Conservation (phyloP, 2,329 filamentous ascomycete species). For the Alternaria consortialis region DNA sequence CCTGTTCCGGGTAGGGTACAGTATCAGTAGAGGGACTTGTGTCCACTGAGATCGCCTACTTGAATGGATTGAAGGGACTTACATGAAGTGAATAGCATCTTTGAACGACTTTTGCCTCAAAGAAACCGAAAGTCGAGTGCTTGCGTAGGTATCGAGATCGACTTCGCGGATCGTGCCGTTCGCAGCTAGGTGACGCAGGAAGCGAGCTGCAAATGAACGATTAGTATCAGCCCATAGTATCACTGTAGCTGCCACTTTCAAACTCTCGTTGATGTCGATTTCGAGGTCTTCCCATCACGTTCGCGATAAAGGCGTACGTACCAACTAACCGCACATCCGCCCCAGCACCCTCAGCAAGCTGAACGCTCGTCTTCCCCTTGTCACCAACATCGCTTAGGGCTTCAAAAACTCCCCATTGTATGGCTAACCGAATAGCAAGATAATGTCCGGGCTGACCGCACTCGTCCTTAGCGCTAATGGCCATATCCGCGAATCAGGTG, state of each 20-base stretch:
- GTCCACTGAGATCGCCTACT: background rate
- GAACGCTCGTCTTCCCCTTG: background rate
- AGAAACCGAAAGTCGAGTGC: conserved; percentile 19
- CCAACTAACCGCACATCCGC: background rate
- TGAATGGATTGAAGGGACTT: background rate
- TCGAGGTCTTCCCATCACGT: background rate
- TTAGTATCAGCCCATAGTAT: background rate
- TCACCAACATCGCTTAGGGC: conserved; percentile 11
- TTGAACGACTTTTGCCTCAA: conserved; percentile 17
- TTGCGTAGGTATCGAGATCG: conserved; percentile 13
- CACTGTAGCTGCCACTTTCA: background rate
- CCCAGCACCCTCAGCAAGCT: background rate
- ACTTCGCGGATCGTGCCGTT: conserved; percentile 16
- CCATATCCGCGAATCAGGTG: too few species aligned
- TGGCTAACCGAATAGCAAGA: conserved; percentile 17
- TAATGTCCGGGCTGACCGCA: conserved; percentile 15
- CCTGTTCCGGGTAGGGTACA: background rate
- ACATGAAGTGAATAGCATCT: conserved; percentile 8
- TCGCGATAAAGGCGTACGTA: background rate
- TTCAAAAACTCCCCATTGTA: conserved; percentile 20
- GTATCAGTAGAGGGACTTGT: background rate
- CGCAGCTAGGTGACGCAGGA: conserved; percentile 18
- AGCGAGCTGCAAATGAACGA: background rate
- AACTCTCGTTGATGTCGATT: rapidly evolving
- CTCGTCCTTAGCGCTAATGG: conserved; percentile 4